phyloP scores from a whole-genome alignment of 352 stramenopile species.

The Globisporangium nagaii region DNA sequence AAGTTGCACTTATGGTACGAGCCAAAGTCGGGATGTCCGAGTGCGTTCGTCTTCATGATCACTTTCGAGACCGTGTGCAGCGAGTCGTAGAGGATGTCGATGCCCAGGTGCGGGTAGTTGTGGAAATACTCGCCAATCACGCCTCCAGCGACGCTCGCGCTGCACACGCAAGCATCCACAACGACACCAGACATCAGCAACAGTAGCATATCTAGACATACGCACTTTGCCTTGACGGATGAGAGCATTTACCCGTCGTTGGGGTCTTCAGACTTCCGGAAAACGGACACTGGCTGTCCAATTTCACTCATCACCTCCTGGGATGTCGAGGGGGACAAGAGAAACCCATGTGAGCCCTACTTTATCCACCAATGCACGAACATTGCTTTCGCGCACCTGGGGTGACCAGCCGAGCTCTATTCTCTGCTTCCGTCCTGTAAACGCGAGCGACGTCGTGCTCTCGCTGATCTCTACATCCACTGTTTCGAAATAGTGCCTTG shows the following conservation, averaged over 20 bases:
- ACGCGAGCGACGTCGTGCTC: constrained; percentile 32
- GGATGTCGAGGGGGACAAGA: neutral
- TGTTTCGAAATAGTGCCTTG: constrained; percentile 72
- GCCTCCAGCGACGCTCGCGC: constrained; percentile 45
- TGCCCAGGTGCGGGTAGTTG: constrained; percentile 78
- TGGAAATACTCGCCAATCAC: constrained; percentile 75
- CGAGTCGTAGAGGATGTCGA: constrained; percentile 74
- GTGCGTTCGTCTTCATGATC: constrained; percentile 76
- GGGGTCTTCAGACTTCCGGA: constrained; percentile 68
- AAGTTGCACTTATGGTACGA: constrained; percentile 87
- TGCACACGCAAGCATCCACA: constrained; percentile 7
- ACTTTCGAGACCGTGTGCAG: constrained; percentile 69
- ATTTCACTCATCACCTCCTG: constrained; percentile 79
- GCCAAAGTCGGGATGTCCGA: constrained; percentile 75
- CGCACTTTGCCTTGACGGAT: too few relatives aligned
- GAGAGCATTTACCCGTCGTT: constrained; percentile 49
- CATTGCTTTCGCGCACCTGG: constrained; percentile 32
- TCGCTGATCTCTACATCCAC: constrained; percentile 50
- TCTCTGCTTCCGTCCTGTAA: constrained; percentile 55
- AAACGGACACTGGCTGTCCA: constrained; percentile 66
- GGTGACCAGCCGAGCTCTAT: constrained; percentile 76
- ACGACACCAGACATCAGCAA: too few relatives aligned
- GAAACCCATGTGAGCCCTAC: neutral
- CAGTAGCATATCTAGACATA: neutral
- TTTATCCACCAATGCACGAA: neutral